A percentile compares a stretch with the other conserved stretches of the same genome.
Evolutionary conservation across 345 rosid genomes (phyloP).

Genomic region (Salix viminalis): DNA sequence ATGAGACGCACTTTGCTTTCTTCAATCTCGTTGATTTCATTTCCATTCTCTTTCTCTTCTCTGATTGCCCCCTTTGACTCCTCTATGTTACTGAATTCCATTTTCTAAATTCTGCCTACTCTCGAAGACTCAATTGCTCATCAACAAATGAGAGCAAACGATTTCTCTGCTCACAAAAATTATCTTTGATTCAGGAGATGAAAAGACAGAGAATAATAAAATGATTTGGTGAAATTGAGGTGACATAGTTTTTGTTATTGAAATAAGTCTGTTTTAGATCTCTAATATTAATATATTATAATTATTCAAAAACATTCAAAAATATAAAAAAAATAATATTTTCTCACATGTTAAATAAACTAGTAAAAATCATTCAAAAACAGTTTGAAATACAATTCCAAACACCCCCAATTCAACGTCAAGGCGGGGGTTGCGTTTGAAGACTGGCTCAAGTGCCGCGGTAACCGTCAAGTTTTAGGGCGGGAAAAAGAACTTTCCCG

Average conservation of each 20-base stretch:
- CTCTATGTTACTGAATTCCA: conserved; percentile 18
- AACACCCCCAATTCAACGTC: too few relatives aligned
- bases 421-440: too few relatives aligned
- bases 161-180: neutral
- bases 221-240: neutral
- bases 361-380: too few relatives aligned
- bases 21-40: conserved; percentile 52
- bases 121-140: neutral
- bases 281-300: too few relatives aligned
- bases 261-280: too few relatives aligned
- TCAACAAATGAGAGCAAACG: neutral
- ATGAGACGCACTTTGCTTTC: conserved; percentile 66
- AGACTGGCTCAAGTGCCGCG: too few relatives aligned
- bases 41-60: conserved; percentile 15
- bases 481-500: neutral
- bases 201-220: neutral
- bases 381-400: too few relatives aligned
- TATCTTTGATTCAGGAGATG: neutral
- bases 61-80: conserved; percentile 9
- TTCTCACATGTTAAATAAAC: too few relatives aligned
- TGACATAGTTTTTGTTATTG: too few relatives aligned
- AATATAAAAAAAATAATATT: too few relatives aligned
- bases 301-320: too few relatives aligned
- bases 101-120: neutral
- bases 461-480: neutral